phyloP scores from a whole-genome alignment of 2,329 filamentous ascomycete species.

The Massarina eburnea region DNA sequence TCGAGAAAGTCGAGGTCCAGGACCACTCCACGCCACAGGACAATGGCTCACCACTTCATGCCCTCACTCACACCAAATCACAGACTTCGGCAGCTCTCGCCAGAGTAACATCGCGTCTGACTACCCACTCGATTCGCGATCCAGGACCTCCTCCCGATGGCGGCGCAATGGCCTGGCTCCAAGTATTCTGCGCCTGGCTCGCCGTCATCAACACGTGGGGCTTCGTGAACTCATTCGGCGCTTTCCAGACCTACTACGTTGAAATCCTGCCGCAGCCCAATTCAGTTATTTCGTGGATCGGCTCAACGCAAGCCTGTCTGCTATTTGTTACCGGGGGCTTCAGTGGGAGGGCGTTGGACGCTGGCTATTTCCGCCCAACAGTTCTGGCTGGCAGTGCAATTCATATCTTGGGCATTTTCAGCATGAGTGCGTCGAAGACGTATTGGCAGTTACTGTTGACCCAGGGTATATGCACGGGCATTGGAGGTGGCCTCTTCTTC shows the following conservation, averaged over 20 bases:
- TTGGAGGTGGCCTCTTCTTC: constrained; percentile 36
- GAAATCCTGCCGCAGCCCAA: constrained; percentile 31
- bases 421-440: constrained; percentile 50
- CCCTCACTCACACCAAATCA: constrained; percentile 17
- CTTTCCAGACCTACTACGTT: constrained; percentile 45
- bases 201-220: constrained; percentile 43
- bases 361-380: constrained; percentile 50
- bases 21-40: constrained; percentile 4
- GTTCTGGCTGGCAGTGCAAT: constrained; percentile 46
- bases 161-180: constrained; percentile 38
- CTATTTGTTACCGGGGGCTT: constrained; percentile 50
- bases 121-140: constrained; percentile 26
- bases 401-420: constrained; percentile 52
- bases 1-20: constrained; percentile 13
- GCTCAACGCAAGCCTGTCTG: constrained; percentile 52
- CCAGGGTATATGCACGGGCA: constrained; percentile 35
- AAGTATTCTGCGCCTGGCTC: constrained; percentile 36
- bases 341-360: constrained; percentile 52
- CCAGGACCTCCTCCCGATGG: constrained; percentile 48
- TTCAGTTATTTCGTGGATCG: constrained; percentile 57
- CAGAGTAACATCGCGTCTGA: constrained; percentile 40
- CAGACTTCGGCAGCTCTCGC: constrained; percentile 14
- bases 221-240: constrained; percentile 23
- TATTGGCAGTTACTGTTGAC: constrained; percentile 51
- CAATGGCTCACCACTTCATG: constrained; percentile 4